phyloP scores from a whole-genome alignment of 345 rosid species.

The Garcia nutans region DNA sequence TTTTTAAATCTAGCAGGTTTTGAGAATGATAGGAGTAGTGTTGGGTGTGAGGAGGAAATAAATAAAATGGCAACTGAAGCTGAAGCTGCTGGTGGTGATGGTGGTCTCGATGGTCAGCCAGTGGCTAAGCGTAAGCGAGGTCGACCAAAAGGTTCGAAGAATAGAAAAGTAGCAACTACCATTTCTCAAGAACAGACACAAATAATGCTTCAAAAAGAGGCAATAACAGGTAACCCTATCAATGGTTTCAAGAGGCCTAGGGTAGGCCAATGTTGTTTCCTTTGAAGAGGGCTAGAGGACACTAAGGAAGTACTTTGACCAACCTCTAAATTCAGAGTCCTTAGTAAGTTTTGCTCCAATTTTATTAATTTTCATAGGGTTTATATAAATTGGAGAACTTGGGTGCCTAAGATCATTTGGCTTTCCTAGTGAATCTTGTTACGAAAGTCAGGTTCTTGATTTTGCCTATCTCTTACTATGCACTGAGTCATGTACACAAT shows the following conservation, averaged over 20 bases:
- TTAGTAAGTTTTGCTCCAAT: slow-evolving; percentile 30
- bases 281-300: slow-evolving; percentile 31
- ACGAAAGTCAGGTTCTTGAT: not conserved
- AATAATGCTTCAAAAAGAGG: not conserved
- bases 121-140: not conserved
- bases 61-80: too few relatives aligned
- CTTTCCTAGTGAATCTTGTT: not conserved
- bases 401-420: not conserved
- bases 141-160: slow-evolving; percentile 16
- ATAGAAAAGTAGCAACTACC: not conserved
- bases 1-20: too few relatives aligned
- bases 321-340: slow-evolving; percentile 22
- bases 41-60: too few relatives aligned
- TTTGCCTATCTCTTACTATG: not conserved
- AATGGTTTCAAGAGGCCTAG: slow-evolving; percentile 25
- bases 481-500: not conserved
- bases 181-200: slow-evolving; percentile 4
- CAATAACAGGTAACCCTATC: slow-evolving; percentile 2
- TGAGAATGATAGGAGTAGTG: too few relatives aligned
- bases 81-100: too few relatives aligned
- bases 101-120: too few relatives aligned
- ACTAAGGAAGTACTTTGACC: slow-evolving; percentile 20
- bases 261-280: slow-evolving; percentile 24
- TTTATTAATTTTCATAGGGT: slow-evolving; percentile 10
- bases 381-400: not conserved